Percentiles rank a stretch among this genome's conserved stretches.
These are phyloP conservation scores for Fusarium metavorans DNA, from an alignment of 2,329 filamentous ascomycete species.

Conservation along the genomic window DNA sequence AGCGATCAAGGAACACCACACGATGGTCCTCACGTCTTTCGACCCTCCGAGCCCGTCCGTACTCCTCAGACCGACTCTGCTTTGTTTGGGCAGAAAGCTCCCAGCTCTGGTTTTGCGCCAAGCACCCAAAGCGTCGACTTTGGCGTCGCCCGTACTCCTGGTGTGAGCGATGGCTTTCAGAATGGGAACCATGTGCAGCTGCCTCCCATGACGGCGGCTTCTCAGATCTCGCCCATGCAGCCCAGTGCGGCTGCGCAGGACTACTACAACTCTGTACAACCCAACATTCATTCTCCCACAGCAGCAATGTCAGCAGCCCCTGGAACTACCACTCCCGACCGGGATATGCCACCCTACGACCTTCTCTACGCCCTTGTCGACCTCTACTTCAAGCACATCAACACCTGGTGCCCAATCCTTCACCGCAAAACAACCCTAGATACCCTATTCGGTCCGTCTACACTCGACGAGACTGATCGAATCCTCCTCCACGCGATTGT, in stretches of 20 bases:
- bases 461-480: constrained; percentile 83
- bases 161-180: constrained; percentile 63
- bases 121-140: constrained; percentile 64
- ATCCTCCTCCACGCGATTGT: constrained; percentile 90
- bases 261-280: constrained; percentile 60
- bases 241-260: constrained; percentile 60
- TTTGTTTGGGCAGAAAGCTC: constrained; percentile 72
- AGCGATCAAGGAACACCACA: constrained; percentile 69
- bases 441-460: constrained; percentile 80
- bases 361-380: constrained; percentile 79
- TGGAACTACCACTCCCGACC: constrained; percentile 56
- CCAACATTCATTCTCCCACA: constrained; percentile 67
- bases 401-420: constrained; percentile 90
- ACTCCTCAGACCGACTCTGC: constrained; percentile 68
- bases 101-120: constrained; percentile 57
- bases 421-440: constrained; percentile 86
- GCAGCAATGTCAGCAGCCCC: constrained; percentile 63
- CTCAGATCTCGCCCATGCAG: constrained; percentile 52
- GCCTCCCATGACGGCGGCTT: constrained; percentile 53
- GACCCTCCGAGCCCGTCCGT: constrained; percentile 62
- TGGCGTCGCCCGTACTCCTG: constrained; percentile 59
- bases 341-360: constrained; percentile 80
- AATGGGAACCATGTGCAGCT: constrained; percentile 58
- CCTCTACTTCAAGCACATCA: constrained; percentile 83
- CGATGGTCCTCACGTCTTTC: constrained; percentile 60